phyloP scores from a whole-genome alignment of 257 asterid genomes.

The Voacanga thouarsii region DNA sequence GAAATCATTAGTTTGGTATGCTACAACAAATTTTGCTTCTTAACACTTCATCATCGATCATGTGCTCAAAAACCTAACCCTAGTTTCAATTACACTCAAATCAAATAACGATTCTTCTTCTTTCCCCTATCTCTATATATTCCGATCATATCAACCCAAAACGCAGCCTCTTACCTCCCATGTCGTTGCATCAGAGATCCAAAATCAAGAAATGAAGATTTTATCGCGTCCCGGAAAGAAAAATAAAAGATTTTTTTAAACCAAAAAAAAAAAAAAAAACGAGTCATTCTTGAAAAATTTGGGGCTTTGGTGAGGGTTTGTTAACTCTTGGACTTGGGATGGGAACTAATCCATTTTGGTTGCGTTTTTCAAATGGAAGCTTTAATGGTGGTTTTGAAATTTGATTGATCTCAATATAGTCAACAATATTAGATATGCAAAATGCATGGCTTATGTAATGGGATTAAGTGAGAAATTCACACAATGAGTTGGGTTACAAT shows the following conservation, averaged over 20 bases:
- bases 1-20: conserved; percentile 25
- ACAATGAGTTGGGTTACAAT: neutral
- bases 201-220: neutral
- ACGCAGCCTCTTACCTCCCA: neutral
- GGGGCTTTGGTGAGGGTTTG: too few relatives aligned
- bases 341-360: neutral
- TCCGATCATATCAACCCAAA: neutral
- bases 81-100: neutral
- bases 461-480: neutral
- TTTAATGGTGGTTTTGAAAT: neutral
- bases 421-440: neutral
- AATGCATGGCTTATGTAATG: neutral
- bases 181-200: neutral
- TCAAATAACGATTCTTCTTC: neutral
- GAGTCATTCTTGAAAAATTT: too few relatives aligned
- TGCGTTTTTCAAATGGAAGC: neutral
- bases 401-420: neutral
- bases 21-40: conserved; percentile 10
- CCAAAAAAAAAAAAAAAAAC: too few relatives aligned
- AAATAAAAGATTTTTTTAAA: too few relatives aligned
- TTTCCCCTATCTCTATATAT: neutral
- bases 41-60: neutral
- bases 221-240: too few relatives aligned
- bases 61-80: conserved; percentile 8
- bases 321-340: neutral